Evolutionary conservation across 2,329 filamentous ascomycete species (phyloP), one percentile per base, ranked within the genome.

Genomic region (Penicillium italicum): DNA sequence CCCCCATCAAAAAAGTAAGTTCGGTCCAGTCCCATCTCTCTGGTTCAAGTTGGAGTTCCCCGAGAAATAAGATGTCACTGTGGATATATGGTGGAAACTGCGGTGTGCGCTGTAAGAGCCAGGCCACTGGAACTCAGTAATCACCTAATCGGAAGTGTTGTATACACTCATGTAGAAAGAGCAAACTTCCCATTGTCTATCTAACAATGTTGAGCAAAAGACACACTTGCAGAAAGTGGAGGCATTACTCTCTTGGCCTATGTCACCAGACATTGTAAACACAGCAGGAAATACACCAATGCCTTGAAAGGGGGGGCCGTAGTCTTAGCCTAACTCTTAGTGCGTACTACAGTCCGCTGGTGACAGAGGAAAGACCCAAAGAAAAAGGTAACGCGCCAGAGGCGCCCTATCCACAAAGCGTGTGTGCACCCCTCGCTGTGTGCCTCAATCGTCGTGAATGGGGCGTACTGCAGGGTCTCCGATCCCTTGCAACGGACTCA

Each of bases 181-280:
- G 59, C 59, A 67, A 61, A 61, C 62, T 64, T 60, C 59, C 61
- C 51, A 38, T 48, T 56, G 31, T 18, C 26, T 44, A n/a, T 2
- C 14, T 4, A 22, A 22, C 6, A 2, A 4, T 11, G 8, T 28
- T 14, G 16, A n/a, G 26, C 53, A 53, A 58, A 54, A 50, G 53
- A 60, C 47, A 46, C 57, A 61, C 66, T 61, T 63, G 61, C 63
- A 66, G 57, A 58, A 58, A 60, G 62, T 64, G 65, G 62, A 61
- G 57, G 50, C 46, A 47, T 28, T 30, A 18, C 31, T 38, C 31
- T 34, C 65, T 69, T 69, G 65, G 66, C 65, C 20, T 37, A 64
- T 65, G 65, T 69, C 66, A 67, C 60, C 30, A 11, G 41, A 47
- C 33, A 47, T 31, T 11, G 10, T 20, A 1, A 36, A 37, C 20